phyloP scores from a whole-genome alignment of 78 protist species.

The Capsaspora owczarzaki region DNA sequence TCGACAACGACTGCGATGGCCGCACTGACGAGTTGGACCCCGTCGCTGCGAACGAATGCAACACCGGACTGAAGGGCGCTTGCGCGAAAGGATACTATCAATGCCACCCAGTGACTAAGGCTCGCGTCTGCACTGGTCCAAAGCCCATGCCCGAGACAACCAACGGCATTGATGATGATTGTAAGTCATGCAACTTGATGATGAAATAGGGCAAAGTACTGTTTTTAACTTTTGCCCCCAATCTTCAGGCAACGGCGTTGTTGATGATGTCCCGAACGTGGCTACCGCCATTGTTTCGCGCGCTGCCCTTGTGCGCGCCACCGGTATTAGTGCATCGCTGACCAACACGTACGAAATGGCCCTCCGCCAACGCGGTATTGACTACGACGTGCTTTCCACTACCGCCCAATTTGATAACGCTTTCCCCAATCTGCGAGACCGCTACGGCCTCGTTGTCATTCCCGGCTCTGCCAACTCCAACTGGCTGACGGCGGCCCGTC shows the following conservation, averaged over 20 bases:
- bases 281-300: background rate
- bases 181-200: no score
- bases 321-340: no score
- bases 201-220: no score
- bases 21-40: background rate
- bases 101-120: no score
- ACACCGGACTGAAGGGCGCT: background rate
- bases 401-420: background rate
- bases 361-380: background rate
- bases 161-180: background rate
- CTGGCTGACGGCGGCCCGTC: background rate
- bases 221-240: no score
- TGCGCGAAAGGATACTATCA: background rate
- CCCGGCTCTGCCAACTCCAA: background rate
- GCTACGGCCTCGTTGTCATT: background rate
- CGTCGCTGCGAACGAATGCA: background rate
- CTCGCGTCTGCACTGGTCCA: background rate
- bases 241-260: background rate
- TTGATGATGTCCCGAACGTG: background rate
- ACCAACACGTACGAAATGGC: no score
- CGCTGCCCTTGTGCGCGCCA: background rate
- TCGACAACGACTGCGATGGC: constrained; percentile 9
- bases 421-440: background rate
- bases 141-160: background rate
- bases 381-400: background rate